These are phyloP conservation scores for Graphilbum ipis-grandicollis DNA, from an alignment of 2,329 filamentous ascomycete genomes.

Conservation along the genomic window DNA sequence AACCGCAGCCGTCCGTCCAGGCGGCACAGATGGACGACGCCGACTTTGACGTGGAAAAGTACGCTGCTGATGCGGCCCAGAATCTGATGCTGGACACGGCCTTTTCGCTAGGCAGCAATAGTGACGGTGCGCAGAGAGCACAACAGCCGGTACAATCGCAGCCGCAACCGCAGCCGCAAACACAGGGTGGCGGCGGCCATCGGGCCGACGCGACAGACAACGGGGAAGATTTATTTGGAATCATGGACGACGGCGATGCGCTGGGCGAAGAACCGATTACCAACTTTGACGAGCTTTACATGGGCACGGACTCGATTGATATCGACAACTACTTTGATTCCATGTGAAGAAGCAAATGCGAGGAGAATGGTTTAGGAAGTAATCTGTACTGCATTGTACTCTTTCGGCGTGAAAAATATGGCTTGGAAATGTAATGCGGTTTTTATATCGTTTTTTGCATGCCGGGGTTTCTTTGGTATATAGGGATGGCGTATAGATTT, in stretches of 20 bases:
- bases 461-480: no score
- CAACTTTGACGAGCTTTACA: slow-evolving; percentile 32
- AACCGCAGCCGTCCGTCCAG: background rate
- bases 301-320: slow-evolving; percentile 23
- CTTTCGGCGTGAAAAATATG: no score
- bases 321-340: slow-evolving; percentile 9
- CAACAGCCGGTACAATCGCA: background rate
- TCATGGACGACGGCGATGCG: slow-evolving; percentile 22
- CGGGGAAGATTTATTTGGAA: slow-evolving; percentile 30
- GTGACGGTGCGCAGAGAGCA: background rate
- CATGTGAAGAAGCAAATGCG: background rate
- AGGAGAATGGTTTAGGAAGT: background rate
- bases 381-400: no score
- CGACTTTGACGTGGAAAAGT: slow-evolving; percentile 28
- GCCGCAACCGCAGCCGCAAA: slow-evolving; percentile 1
- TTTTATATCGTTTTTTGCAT: no score
- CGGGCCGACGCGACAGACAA: slow-evolving; percentile 11
- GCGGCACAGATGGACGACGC: slow-evolving; percentile 13
- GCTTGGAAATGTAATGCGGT: background rate
- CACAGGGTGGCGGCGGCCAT: slow-evolving; percentile 6
- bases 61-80: slow-evolving; percentile 16
- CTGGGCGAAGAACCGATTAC: slow-evolving; percentile 20
- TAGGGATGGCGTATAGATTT: background rate
- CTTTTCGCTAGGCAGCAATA: slow-evolving; percentile 1
- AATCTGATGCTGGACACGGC: slow-evolving; percentile 9